Conservation (phyloP, 345 rosid species). For the Linum lewisii region DNA sequence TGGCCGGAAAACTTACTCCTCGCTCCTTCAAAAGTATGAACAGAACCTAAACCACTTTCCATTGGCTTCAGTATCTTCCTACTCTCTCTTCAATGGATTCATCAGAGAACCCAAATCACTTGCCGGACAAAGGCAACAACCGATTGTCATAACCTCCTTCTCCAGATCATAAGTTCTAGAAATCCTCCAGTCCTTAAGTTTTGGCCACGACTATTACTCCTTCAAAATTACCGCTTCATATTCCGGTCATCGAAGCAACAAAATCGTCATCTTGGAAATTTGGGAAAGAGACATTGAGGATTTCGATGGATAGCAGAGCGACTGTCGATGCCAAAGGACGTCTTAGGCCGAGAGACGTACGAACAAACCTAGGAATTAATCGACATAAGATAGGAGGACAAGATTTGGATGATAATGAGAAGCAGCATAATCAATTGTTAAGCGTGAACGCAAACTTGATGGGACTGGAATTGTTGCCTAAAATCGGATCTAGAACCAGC, state of each 20-base stretch:
- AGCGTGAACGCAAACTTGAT: constrained; percentile 86
- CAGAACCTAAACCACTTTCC: no score
- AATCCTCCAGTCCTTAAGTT: constrained; percentile 30
- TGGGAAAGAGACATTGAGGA: constrained; percentile 82
- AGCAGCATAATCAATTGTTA: constrained; percentile 47
- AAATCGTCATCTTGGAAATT: constrained; percentile 61
- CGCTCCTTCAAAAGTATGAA: no score
- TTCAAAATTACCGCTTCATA: constrained; percentile 33
- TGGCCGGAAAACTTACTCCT: no score
- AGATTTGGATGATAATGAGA: constrained; percentile 24
- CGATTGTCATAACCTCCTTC: no score
- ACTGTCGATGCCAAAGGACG: constrained; percentile 73
- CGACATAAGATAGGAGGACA: constrained; percentile 19
- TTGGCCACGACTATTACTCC: constrained; percentile 8
- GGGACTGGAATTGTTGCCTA: constrained; percentile 78
- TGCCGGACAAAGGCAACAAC: no score
- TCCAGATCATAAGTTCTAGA: constrained; percentile 34
- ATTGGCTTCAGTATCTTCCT: no score
- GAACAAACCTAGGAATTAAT: constrained; percentile 30
- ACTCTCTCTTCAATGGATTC: no score
- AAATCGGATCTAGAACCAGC: constrained; percentile 35
- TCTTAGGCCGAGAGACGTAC: constrained; percentile 78
- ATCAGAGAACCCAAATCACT: no score
- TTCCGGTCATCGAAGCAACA: constrained; percentile 46
- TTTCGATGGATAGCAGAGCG: constrained; percentile 91